These are phyloP conservation scores for Prunus yedoensis DNA, from an alignment of 331 rosid genomes.

Conservation along the genomic window DNA sequence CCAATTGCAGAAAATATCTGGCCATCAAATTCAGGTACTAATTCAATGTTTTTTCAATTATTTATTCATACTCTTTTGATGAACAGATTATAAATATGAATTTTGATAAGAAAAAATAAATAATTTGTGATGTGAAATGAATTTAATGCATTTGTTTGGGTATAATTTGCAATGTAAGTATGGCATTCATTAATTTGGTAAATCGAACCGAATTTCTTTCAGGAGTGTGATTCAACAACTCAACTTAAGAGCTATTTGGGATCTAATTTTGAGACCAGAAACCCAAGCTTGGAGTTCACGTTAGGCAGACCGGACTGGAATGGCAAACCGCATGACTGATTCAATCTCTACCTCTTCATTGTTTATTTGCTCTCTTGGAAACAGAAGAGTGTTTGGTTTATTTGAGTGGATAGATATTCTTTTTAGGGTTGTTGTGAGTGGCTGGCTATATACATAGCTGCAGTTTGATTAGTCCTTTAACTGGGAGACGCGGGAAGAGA, in stretches of 20 bases:
- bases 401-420: constrained; percentile 2
- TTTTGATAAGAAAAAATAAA: too few relatives aligned
- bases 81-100: neutral
- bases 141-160: neutral
- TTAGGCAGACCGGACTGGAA: constrained; percentile 94
- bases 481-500: neutral
- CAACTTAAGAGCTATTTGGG: constrained; percentile 50
- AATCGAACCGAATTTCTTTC: neutral
- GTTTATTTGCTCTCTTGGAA: constrained; percentile 19
- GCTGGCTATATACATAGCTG: neutral
- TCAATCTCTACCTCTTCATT: constrained; percentile 25
- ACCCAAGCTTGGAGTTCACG: constrained; percentile 91
- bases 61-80: neutral
- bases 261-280: constrained; percentile 60
- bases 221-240: constrained; percentile 74
- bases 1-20: constrained; percentile 45
- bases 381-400: neutral
- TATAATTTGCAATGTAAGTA: neutral
- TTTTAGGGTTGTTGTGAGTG: neutral
- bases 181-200: neutral
- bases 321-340: constrained; percentile 54
- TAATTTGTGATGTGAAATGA: too few relatives aligned
- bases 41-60: neutral
- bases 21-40: constrained; percentile 61
- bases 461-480: neutral